phyloP scores from a whole-genome alignment of 768 basidiomycete species.

The Rhodosporidiobolus sp. region DNA sequence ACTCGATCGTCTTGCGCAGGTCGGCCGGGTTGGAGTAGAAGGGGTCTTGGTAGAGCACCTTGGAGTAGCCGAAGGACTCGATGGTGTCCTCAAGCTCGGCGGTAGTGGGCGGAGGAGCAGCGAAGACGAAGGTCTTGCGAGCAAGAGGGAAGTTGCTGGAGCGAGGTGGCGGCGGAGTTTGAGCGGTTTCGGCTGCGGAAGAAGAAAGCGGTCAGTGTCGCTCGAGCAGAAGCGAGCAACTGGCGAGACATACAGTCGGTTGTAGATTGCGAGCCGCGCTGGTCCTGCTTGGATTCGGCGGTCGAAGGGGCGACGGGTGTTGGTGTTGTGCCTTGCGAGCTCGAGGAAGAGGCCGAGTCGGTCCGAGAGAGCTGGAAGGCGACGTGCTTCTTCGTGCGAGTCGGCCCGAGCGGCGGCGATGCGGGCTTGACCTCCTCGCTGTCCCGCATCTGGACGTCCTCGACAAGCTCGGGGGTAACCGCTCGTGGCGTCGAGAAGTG shows the following conservation, averaged over 20 bases:
- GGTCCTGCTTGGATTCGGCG: neutral
- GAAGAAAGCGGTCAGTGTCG: constrained; percentile 13
- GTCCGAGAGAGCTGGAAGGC: neutral
- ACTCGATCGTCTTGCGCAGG: constrained; percentile 67
- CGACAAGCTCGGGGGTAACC: neutral
- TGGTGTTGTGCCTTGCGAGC: neutral
- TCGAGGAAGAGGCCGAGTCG: neutral
- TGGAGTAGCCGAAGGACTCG: constrained; percentile 52
- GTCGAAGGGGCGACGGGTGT: constrained; percentile 1
- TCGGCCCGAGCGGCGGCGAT: neutral
- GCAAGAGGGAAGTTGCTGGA: neutral
- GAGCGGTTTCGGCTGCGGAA: neutral
- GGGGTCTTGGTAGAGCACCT: constrained; percentile 69
- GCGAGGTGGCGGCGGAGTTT: constrained; percentile 33
- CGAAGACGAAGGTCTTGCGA: constrained; percentile 27
- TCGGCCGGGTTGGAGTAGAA: constrained; percentile 73
- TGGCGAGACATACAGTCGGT: constrained; percentile 3
- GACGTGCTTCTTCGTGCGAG: constrained; percentile 18
- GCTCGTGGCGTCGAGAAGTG: neutral
- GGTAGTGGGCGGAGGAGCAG: constrained; percentile 50
- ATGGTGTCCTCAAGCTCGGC: constrained; percentile 53
- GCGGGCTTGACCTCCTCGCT: neutral
- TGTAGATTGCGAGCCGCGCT: constrained; percentile 7
- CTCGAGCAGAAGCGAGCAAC: neutral
- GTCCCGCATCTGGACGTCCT: neutral